Conservation (phyloP, 441 rosid genomes). For the Jatropha podagrica region DNA sequence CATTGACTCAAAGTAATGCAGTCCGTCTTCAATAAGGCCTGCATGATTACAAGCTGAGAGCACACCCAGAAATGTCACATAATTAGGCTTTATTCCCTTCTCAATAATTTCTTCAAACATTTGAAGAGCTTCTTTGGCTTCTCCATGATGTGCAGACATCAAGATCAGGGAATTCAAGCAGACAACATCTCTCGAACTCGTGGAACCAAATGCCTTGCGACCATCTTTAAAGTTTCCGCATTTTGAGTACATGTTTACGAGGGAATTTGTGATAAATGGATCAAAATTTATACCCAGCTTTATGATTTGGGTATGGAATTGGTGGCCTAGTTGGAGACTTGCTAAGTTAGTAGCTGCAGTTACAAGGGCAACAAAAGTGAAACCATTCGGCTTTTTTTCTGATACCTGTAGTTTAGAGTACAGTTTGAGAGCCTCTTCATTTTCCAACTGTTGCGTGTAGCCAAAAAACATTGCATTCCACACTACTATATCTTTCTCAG, state of each 20-base stretch:
- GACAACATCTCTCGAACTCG: slow-evolving; percentile 43
- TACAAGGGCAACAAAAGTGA: slow-evolving; percentile 60
- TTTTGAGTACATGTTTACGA: slow-evolving; percentile 75
- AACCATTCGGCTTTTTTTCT: slow-evolving; percentile 49
- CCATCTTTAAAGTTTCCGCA: slow-evolving; percentile 68
- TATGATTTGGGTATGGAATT: slow-evolving; percentile 56
- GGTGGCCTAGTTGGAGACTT: slow-evolving; percentile 61
- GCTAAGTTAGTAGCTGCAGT: slow-evolving; percentile 61
- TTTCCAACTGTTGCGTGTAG: slow-evolving; percentile 53
- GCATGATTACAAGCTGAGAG: slow-evolving; percentile 79
- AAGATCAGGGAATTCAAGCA: slow-evolving; percentile 79
- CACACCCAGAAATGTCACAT: slow-evolving; percentile 63
- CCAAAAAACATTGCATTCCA: slow-evolving; percentile 78
- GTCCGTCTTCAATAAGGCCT: slow-evolving; percentile 63
- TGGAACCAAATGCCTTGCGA: slow-evolving; percentile 40
- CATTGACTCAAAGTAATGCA: slow-evolving; percentile 52
- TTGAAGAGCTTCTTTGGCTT: slow-evolving; percentile 51
- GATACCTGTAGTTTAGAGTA: slow-evolving; percentile 48
- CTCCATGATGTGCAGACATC: slow-evolving; percentile 64
- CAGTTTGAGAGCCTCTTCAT: slow-evolving; percentile 61
- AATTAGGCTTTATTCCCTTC: slow-evolving; percentile 56
- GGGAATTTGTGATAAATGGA: slow-evolving; percentile 52
- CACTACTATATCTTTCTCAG: slow-evolving; percentile 60
- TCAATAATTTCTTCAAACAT: slow-evolving; percentile 53
- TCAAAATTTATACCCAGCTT: slow-evolving; percentile 47